Conservation (phyloP, 2,329 filamentous ascomycete species). For the Drechmeria coniospora region DNA sequence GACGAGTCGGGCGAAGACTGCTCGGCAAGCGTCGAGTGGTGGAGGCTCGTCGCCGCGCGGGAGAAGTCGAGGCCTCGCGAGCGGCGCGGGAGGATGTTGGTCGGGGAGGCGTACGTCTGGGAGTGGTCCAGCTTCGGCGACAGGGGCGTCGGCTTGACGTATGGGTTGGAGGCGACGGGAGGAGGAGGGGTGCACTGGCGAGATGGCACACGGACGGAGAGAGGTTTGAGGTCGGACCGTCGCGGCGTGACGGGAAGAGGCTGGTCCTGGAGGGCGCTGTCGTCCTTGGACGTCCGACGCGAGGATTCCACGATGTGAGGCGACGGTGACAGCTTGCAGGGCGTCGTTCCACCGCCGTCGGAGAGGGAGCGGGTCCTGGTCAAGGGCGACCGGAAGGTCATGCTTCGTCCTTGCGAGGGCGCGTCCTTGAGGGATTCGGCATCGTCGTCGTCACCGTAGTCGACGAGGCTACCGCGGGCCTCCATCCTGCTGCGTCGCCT, state of each 20-base stretch:
- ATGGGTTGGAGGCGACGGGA: slow-evolving; percentile 16
- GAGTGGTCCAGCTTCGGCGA: slow-evolving; percentile 77
- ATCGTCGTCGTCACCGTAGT: slow-evolving; percentile 12
- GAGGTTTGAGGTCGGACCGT: slow-evolving; percentile 47
- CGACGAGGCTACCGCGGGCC: slow-evolving; percentile 1
- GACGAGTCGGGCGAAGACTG: slow-evolving; percentile 81
- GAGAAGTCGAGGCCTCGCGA: slow-evolving; percentile 89
- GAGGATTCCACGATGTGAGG: slow-evolving; percentile 39
- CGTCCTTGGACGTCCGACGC: slow-evolving; percentile 48
- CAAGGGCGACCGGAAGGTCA: slow-evolving; percentile 28
- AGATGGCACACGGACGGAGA: slow-evolving; percentile 26
- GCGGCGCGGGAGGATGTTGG: slow-evolving; percentile 73
- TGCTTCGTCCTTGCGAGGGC: slow-evolving; percentile 7
- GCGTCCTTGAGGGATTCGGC: slow-evolving; percentile 6
- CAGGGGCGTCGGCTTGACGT: slow-evolving; percentile 47
- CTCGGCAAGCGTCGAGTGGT: slow-evolving; percentile 87
- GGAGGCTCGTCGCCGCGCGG: slow-evolving; percentile 79
- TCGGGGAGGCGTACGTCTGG: slow-evolving; percentile 73
- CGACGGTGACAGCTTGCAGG: slow-evolving; percentile 40
- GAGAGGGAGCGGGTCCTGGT: slow-evolving; percentile 49
- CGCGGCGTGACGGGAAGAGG: slow-evolving; percentile 54
- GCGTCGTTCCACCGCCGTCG: slow-evolving; percentile 43
- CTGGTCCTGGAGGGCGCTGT: slow-evolving; percentile 36
- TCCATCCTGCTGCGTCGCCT: no score
- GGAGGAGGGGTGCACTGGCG: slow-evolving; percentile 23